Evolutionary conservation across 257 asterid species (phyloP).

Genomic region (Fraxinus excelsior): DNA sequence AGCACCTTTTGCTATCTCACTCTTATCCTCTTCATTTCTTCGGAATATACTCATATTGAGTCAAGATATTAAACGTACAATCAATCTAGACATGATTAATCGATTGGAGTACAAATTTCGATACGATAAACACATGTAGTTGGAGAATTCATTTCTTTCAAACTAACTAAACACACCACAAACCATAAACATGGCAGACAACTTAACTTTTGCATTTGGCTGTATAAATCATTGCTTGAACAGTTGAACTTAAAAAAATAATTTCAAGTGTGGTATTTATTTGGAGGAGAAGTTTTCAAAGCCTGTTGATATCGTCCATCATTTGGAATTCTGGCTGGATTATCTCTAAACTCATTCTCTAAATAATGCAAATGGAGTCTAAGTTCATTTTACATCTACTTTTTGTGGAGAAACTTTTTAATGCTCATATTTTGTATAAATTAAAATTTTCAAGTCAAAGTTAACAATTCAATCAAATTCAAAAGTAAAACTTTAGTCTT

Average conservation of each 20-base stretch:
- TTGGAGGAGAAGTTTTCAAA: no score
- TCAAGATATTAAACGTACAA: not conserved
- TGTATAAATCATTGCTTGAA: conserved; percentile 5
- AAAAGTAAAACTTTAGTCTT: no score
- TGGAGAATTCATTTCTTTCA: not conserved
- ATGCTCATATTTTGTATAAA: no score
- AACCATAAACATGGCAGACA: conserved; percentile 33
- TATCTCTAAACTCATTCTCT: no score
- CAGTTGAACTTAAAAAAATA: no score
- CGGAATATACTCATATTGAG: not conserved
- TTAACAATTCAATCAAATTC: no score
- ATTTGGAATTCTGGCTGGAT: no score
- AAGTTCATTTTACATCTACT: no score
- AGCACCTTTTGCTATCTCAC: not conserved
- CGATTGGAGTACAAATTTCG: not conserved
- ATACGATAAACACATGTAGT: not conserved
- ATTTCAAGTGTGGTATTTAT: not conserved
- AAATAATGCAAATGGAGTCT: no score
- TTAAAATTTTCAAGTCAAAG: no score
- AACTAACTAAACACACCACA: conserved; percentile 5
- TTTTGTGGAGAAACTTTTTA: no score
- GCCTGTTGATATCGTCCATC: no score
- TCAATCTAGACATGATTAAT: not conserved
- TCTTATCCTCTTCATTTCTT: conserved; percentile 16
- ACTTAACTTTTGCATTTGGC: conserved; percentile 10